Evolutionary conservation across 2,329 filamentous ascomycete species (phyloP).

Genomic region (Amesomyces nigricolor): DNA sequence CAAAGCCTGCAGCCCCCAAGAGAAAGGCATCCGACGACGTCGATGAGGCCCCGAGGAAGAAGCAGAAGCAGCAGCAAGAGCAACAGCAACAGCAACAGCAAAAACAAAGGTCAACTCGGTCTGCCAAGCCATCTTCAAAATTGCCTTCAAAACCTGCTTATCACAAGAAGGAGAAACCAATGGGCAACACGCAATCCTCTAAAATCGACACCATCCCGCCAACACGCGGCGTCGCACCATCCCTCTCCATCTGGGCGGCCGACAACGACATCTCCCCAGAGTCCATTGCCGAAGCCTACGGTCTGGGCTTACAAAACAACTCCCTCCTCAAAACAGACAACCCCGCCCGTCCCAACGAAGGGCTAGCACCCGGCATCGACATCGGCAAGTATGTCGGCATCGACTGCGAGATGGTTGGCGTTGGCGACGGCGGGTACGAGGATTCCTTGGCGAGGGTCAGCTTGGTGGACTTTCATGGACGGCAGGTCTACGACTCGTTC

Average conservation of each 20-base stretch:
- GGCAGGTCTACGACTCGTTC: conserved; percentile 90
- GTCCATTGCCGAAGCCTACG: conserved; percentile 57
- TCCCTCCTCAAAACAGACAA: conserved; percentile 43
- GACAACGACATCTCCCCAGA: conserved; percentile 57
- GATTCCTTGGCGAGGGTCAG: conserved; percentile 82
- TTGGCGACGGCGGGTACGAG: conserved; percentile 62
- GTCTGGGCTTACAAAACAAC: conserved; percentile 45
- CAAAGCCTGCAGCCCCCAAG: conserved; percentile 37
- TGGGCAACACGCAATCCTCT: conserved; percentile 42
- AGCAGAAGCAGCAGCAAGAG: conserved; percentile 1
- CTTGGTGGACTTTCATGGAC: conserved; percentile 87
- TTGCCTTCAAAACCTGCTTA: not conserved
- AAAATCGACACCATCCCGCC: conserved; percentile 33
- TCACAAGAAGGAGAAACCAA: conserved; percentile 6
- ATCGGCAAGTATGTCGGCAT: conserved; percentile 87
- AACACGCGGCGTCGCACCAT: conserved; percentile 43
- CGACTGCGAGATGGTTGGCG: conserved; percentile 98
- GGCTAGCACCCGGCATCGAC: conserved; percentile 55
- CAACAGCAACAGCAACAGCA: not conserved
- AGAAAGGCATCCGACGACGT: conserved; percentile 30
- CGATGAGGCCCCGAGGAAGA: conserved; percentile 22
- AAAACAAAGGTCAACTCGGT: not conserved
- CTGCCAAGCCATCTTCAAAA: not conserved
- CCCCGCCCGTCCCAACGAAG: conserved; percentile 56
- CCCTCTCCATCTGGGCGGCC: conserved; percentile 54